These are phyloP conservation scores for Punica granatum DNA, from an alignment of 345 rosid species.

Conservation along the genomic window DNA sequence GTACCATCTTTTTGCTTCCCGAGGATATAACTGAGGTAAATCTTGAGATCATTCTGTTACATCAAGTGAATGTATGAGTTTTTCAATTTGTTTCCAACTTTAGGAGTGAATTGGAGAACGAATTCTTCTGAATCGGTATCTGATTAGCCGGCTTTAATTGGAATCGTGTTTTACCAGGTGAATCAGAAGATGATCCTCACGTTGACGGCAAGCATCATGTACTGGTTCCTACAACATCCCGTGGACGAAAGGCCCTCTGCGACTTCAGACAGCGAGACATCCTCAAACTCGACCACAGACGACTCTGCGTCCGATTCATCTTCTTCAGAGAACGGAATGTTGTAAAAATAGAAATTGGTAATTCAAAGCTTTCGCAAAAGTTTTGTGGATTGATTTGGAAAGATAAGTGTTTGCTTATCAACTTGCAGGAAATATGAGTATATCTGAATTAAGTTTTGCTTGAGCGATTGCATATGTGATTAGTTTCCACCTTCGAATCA, in stretches of 20 bases:
- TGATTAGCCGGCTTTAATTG: background rate
- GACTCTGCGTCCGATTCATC: conserved; percentile 86
- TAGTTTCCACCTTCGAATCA: background rate
- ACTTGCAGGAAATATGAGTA: background rate
- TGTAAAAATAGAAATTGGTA: conserved; percentile 10
- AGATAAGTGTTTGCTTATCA: background rate
- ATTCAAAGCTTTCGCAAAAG: background rate
- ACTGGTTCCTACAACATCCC: conserved; percentile 85
- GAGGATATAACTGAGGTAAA: conserved; percentile 97
- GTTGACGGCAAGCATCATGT: conserved; percentile 85
- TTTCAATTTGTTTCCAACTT: no score
- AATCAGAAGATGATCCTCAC: conserved; percentile 98
- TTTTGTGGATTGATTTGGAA: conserved; percentile 1
- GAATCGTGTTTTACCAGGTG: conserved; percentile 38
- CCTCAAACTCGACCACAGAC: conserved; percentile 65
- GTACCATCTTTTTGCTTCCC: conserved; percentile 92
- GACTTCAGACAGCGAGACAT: conserved; percentile 58
- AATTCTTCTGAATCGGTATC: background rate
- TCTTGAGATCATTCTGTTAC: background rate
- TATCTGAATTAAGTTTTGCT: conserved; percentile 27
- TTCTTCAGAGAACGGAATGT: conserved; percentile 44
- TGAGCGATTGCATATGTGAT: conserved; percentile 27
- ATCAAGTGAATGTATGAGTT: no score
- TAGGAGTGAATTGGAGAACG: no score
- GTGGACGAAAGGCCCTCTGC: conserved; percentile 47